Conservation (phyloP, 2,329 filamentous ascomycete species). For the Pyrenophora tritici-repentis region DNA sequence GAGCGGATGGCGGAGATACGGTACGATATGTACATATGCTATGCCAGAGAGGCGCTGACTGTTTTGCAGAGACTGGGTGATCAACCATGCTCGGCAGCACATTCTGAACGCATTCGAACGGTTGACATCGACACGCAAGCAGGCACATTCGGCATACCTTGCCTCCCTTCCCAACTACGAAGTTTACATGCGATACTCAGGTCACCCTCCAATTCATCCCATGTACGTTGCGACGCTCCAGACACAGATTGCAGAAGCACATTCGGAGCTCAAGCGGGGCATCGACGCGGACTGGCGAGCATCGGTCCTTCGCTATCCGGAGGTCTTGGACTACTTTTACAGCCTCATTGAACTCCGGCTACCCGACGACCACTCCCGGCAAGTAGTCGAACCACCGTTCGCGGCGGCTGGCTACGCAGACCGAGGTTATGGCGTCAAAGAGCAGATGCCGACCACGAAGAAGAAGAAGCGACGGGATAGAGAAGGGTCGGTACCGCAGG, state of each 20-base stretch:
- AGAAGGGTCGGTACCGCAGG: slow-evolving; percentile 32
- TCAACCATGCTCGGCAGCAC: slow-evolving; percentile 52
- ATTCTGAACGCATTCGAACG: slow-evolving; percentile 52
- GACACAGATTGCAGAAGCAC: slow-evolving; percentile 64
- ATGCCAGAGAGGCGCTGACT: slow-evolving; percentile 21
- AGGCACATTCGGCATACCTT: slow-evolving; percentile 51
- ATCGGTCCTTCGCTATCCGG: slow-evolving; percentile 75
- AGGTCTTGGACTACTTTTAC: slow-evolving; percentile 81
- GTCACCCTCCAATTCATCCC: slow-evolving; percentile 51
- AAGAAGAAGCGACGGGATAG: slow-evolving; percentile 43
- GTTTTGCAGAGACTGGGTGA: slow-evolving; percentile 52
- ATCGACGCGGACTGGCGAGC: slow-evolving; percentile 80
- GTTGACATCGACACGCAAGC: slow-evolving; percentile 48
- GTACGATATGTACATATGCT: slow-evolving; percentile 19
- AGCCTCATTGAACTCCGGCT: slow-evolving; percentile 69
- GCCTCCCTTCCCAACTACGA: slow-evolving; percentile 53
- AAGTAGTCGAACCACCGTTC: slow-evolving; percentile 48
- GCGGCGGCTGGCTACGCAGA: slow-evolving; percentile 47
- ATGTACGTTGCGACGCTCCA: slow-evolving; percentile 49
- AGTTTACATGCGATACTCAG: slow-evolving; percentile 53
- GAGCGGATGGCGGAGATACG: slow-evolving; percentile 42
- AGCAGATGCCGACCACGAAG: slow-evolving; percentile 17
- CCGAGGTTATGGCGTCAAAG: slow-evolving; percentile 39
- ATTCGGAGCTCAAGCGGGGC: slow-evolving; percentile 70
- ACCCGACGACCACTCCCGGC: slow-evolving; percentile 59